A percentile compares a stretch with the other conserved stretches of the same genome.
Evolutionary conservation across 495 filamentous ascomycete species (phyloP).

Genomic region (Aspergillus incahuasiensis): DNA sequence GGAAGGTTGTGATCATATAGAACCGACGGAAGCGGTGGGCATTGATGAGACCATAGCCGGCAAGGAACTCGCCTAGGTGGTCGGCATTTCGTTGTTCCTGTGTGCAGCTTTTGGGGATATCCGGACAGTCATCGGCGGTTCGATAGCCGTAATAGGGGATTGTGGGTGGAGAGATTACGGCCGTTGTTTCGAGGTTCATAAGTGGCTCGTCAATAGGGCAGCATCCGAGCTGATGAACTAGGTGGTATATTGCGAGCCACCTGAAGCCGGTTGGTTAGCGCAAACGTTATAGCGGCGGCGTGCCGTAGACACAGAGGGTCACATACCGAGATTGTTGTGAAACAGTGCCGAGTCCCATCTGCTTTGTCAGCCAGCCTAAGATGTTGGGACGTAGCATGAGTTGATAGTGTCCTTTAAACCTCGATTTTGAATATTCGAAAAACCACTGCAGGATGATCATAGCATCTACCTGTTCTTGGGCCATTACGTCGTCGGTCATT

Average conservation of each 20-base stretch:
- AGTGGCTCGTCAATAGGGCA: slow-evolving; percentile 9
- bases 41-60: slow-evolving; percentile 38
- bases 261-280: slow-evolving; percentile 14
- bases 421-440: slow-evolving; percentile 14
- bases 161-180: slow-evolving; percentile 21
- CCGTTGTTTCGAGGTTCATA: slow-evolving; percentile 10
- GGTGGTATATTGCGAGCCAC: slow-evolving; percentile 24
- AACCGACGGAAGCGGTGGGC: slow-evolving; percentile 32
- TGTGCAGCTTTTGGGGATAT: slow-evolving; percentile 18
- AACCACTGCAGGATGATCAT: slow-evolving; percentile 58
- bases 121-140: slow-evolving; percentile 14
- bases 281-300: background rate
- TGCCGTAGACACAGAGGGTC: background rate
- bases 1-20: slow-evolving; percentile 19
- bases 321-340: slow-evolving; percentile 23
- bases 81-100: slow-evolving; percentile 30
- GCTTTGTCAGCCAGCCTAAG: slow-evolving; percentile 33
- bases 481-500: slow-evolving; percentile 59
- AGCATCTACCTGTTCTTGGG: slow-evolving; percentile 46
- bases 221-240: slow-evolving; percentile 25
- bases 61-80: slow-evolving; percentile 40
- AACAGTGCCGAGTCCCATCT: slow-evolving; percentile 11
- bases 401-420: slow-evolving; percentile 30
- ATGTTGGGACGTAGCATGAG: slow-evolving; percentile 39
- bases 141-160: slow-evolving; percentile 22